Conservation (phyloP, 2,329 filamentous ascomycete genomes). For the Stromatinia cepivora region DNA sequence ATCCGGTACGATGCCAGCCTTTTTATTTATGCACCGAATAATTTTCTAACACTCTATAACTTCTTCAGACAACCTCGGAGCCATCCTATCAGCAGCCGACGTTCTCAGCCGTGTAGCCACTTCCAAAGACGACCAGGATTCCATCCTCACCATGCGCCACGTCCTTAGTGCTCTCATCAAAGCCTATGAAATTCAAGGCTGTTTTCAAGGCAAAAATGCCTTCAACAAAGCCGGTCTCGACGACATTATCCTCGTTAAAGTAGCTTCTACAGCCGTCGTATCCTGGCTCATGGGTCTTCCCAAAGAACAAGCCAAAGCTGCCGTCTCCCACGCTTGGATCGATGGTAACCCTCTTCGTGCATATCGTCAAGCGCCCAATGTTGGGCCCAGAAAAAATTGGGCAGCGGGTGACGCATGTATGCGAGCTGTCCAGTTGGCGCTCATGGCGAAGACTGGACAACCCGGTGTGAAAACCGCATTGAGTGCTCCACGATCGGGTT, state of each 20-base stretch:
- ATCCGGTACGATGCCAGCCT: slow-evolving; percentile 32
- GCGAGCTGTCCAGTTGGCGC: slow-evolving; percentile 44
- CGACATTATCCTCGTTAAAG: slow-evolving; percentile 46
- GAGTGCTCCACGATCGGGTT: slow-evolving; percentile 42
- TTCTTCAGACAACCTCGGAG: slow-evolving; percentile 45
- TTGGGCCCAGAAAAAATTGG: slow-evolving; percentile 46
- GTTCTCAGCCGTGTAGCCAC: slow-evolving; percentile 17
- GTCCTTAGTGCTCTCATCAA: slow-evolving; percentile 44
- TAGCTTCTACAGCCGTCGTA: slow-evolving; percentile 45
- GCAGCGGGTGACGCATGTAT: slow-evolving; percentile 46
- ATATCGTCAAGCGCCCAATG: slow-evolving; percentile 42
- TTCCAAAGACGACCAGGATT: slow-evolving; percentile 9
- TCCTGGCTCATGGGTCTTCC: slow-evolving; percentile 43
- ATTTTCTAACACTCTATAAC: background rate
- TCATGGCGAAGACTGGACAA: slow-evolving; percentile 39
- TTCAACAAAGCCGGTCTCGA: slow-evolving; percentile 47
- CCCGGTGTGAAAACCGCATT: slow-evolving; percentile 39
- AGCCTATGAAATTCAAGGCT: slow-evolving; percentile 47
- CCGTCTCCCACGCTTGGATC: slow-evolving; percentile 45
- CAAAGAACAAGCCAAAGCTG: slow-evolving; percentile 41
- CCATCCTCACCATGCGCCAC: slow-evolving; percentile 40
- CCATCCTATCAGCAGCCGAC: slow-evolving; percentile 43
- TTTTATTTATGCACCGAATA: background rate
- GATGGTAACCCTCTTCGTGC: slow-evolving; percentile 44
- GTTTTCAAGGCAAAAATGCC: slow-evolving; percentile 42